phyloP scores from a whole-genome alignment of 352 stramenopile species.

The Phytophthora crassamura region DNA sequence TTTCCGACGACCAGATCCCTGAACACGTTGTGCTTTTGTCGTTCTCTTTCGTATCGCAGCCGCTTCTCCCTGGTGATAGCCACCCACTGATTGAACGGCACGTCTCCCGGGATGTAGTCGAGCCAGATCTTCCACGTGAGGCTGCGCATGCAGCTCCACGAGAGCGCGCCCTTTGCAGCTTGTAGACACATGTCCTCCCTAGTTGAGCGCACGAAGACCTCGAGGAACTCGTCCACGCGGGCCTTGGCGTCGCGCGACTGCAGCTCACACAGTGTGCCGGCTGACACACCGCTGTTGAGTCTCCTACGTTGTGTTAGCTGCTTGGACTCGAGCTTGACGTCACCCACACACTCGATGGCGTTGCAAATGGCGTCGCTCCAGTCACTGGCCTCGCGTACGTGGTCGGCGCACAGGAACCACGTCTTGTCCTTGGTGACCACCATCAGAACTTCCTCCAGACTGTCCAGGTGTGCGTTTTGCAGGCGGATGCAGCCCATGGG shows the following conservation, averaged over 20 bases:
- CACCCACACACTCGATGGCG: conserved; percentile 56
- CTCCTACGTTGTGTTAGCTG: conserved; percentile 32
- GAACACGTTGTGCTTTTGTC: conserved; percentile 46
- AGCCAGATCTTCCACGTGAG: conserved; percentile 81
- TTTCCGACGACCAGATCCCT: conserved; percentile 29
- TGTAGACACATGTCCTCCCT: conserved; percentile 57
- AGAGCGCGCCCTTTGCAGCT: conserved; percentile 65
- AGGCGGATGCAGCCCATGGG: conserved; percentile 63
- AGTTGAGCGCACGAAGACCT: conserved; percentile 69
- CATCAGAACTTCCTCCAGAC: conserved; percentile 79
- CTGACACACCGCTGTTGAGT: conserved; percentile 51
- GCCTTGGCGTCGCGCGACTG: conserved; percentile 59
- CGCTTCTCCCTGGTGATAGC: conserved; percentile 43
- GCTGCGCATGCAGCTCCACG: conserved; percentile 78
- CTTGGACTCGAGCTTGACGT: conserved; percentile 7
- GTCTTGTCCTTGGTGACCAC: conserved; percentile 78
- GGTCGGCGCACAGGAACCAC: conserved; percentile 81
- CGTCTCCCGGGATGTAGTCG: conserved; percentile 51
- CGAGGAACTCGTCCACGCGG: conserved; percentile 75
- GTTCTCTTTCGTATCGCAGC: conserved; percentile 47
- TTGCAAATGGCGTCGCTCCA: conserved; percentile 70
- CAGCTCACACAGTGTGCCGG: conserved; percentile 62
- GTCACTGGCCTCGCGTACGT: conserved; percentile 59
- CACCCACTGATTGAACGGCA: conserved; percentile 60
- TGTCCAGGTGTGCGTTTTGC: conserved; percentile 73